phyloP scores from a whole-genome alignment of 768 basidiomycete genomes.

The Neoboletus magnificus region DNA sequence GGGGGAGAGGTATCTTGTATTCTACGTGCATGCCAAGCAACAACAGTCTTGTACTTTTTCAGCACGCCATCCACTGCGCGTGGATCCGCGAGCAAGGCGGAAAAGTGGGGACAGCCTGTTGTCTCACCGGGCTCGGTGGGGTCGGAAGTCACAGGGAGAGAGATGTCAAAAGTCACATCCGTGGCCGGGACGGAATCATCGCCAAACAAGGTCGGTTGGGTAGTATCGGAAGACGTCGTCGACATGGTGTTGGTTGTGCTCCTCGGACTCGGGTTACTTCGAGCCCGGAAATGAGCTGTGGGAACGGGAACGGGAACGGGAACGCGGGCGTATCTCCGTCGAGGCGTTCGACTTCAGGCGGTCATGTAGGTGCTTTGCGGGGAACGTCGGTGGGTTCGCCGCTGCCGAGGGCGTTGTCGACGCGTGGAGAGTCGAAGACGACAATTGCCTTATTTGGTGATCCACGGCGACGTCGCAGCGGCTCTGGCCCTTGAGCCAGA shows the following conservation, averaged over 20 bases:
- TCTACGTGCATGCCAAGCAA: slow-evolving; percentile 53
- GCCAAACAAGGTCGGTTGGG: slow-evolving; percentile 30
- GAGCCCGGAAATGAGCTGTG: not conserved
- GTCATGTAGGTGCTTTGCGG: not conserved
- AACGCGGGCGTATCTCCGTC: not conserved
- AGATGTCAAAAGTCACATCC: slow-evolving; percentile 10
- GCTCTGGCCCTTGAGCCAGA: not conserved
- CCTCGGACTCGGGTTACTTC: not conserved
- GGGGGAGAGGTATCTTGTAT: slow-evolving; percentile 46
- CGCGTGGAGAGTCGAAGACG: not conserved
- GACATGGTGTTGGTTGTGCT: slow-evolving; percentile 18
- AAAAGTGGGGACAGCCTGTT: slow-evolving; percentile 41
- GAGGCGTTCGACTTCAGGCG: not conserved
- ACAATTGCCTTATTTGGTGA: slow-evolving; percentile 15
- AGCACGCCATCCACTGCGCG: slow-evolving; percentile 29
- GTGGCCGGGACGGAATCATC: slow-evolving; percentile 17
- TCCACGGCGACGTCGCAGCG: no score
- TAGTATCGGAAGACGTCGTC: slow-evolving; percentile 29
- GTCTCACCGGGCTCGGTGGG: slow-evolving; percentile 5
- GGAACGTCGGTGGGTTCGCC: not conserved
- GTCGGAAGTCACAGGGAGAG: slow-evolving; percentile 13
- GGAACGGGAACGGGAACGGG: not conserved
- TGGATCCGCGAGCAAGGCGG: slow-evolving; percentile 35
- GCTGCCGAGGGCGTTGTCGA: not conserved
- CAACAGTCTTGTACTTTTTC: slow-evolving; percentile 50